Conservation (phyloP, 139 green algal genomes). For the Closterium sp. region DNA sequence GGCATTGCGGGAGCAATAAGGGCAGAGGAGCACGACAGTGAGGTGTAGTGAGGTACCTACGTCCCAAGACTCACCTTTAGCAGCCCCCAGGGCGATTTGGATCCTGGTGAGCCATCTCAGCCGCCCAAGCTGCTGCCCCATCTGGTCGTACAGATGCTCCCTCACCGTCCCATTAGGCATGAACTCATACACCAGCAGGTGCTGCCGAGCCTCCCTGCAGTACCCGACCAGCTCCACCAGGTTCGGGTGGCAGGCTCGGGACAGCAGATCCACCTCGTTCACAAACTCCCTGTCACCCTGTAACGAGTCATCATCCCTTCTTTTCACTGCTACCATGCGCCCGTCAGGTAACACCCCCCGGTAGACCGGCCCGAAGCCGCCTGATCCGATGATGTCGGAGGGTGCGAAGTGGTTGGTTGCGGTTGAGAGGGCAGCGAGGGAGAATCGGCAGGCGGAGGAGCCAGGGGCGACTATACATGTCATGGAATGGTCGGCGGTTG, state of each 20-base stretch:
- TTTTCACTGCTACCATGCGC: slow-evolving; percentile 25
- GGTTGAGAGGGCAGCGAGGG: slow-evolving; percentile 10
- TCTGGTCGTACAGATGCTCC: slow-evolving; percentile 3
- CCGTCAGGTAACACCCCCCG: slow-evolving; percentile 7
- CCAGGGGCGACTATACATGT: neutral
- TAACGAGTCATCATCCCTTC: slow-evolving; percentile 2
- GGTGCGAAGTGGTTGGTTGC: slow-evolving; percentile 19
- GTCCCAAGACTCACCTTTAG: neutral
- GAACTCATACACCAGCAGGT: slow-evolving; percentile 45
- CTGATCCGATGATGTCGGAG: slow-evolving; percentile 7
- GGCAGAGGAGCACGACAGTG: too few relatives aligned
- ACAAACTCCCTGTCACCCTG: slow-evolving; percentile 43
- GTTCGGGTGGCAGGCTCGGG: slow-evolving; percentile 19
- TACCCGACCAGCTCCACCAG: slow-evolving; percentile 40
- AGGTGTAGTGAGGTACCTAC: neutral
- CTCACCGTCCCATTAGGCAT: slow-evolving; percentile 33
- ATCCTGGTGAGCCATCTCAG: neutral
- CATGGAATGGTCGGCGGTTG: neutral
- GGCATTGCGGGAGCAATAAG: too few relatives aligned
- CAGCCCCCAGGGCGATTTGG: neutral
- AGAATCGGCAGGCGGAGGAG: slow-evolving; percentile 7
- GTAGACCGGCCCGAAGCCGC: slow-evolving; percentile 27
- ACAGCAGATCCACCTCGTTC: slow-evolving; percentile 33
- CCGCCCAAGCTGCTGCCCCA: neutral
- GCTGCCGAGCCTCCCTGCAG: slow-evolving; percentile 30